Conservation (phyloP, 108 stramenopile species). For the Cyclotella choctawhatcheeana region DNA sequence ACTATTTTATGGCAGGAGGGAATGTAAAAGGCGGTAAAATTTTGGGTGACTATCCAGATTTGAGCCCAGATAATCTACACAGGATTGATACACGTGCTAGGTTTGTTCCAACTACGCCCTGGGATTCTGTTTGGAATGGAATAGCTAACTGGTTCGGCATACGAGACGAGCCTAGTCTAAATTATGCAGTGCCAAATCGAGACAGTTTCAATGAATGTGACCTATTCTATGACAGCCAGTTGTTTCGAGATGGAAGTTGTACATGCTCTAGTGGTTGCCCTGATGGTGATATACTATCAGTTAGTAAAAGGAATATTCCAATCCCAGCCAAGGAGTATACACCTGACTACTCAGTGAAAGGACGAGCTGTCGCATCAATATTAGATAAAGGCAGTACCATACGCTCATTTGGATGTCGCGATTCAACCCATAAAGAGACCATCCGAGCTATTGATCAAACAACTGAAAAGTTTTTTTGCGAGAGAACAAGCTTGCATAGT, state of each 20-base stretch:
- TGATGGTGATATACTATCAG: neutral
- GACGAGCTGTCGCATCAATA: neutral
- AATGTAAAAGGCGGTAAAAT: constrained; percentile 37
- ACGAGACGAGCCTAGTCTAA: constrained; percentile 24
- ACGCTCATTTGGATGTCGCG: constrained; percentile 12
- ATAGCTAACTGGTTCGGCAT: constrained; percentile 61
- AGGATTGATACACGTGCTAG: constrained; percentile 55
- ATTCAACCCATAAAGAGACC: constrained; percentile 6
- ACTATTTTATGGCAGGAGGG: constrained; percentile 44
- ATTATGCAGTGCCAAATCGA: constrained; percentile 50
- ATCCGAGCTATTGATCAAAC: constrained; percentile 12
- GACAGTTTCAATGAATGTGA: constrained; percentile 38
- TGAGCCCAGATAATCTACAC: neutral
- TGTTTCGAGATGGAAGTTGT: constrained; percentile 38
- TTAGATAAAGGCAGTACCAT: constrained; percentile 11
- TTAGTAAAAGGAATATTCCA: too few species aligned
- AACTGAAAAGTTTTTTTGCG: constrained; percentile 34
- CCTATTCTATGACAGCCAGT: constrained; percentile 23
- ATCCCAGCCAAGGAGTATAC: neutral
- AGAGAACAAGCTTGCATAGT: neutral
- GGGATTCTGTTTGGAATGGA: constrained; percentile 60
- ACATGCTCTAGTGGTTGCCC: constrained; percentile 13
- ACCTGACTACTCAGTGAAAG: neutral
- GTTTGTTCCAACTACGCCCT: constrained; percentile 59
- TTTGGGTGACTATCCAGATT: constrained; percentile 44